phyloP scores from a whole-genome alignment of 1,284 basidiomycete genomes.

The Pseudozyma tsukubaensis region DNA sequence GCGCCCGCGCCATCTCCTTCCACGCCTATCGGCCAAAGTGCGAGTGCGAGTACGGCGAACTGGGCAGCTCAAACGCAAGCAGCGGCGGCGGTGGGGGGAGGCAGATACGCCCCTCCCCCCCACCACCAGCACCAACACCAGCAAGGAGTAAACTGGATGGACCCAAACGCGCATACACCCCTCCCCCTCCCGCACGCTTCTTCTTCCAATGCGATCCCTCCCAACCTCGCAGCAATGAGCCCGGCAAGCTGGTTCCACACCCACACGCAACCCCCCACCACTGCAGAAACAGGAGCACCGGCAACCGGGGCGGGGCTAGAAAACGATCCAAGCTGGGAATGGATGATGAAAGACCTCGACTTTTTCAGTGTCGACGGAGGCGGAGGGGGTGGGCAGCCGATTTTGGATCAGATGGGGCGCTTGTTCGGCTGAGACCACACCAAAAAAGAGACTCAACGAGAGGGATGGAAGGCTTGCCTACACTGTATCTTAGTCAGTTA shows the following conservation, averaged over 20 bases:
- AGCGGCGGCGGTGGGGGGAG: too few relatives aligned
- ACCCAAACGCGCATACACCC: too few relatives aligned
- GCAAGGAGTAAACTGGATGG: neutral
- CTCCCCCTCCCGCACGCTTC: too few relatives aligned
- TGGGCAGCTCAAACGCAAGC: neutral
- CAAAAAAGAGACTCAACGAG: too few relatives aligned
- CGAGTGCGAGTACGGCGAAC: neutral
- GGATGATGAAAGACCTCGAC: conserved; percentile 48
- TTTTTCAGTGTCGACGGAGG: conserved; percentile 45
- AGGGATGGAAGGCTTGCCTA: too few relatives aligned
- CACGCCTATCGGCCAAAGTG: neutral
- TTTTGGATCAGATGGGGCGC: conserved; percentile 46
- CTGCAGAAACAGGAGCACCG: neutral
- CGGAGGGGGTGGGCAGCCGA: conserved; percentile 41
- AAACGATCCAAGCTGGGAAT: conserved; percentile 34
- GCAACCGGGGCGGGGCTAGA: conserved; percentile 1
- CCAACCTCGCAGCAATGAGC: neutral
- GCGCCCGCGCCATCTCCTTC: conserved; percentile 1
- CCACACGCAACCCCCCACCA: neutral
- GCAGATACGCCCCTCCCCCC: conserved; percentile 2
- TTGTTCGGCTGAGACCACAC: conserved; percentile 18
- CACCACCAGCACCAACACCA: conserved; percentile 7
- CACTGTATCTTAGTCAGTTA: too few relatives aligned
- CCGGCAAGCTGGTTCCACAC: conserved; percentile 19
- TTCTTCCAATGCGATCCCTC: too few relatives aligned